Percentiles rank a stretch among this genome's conserved stretches.
phyloP scores from a whole-genome alignment of 331 rosid species.

The Stylosanthes scabra region DNA sequence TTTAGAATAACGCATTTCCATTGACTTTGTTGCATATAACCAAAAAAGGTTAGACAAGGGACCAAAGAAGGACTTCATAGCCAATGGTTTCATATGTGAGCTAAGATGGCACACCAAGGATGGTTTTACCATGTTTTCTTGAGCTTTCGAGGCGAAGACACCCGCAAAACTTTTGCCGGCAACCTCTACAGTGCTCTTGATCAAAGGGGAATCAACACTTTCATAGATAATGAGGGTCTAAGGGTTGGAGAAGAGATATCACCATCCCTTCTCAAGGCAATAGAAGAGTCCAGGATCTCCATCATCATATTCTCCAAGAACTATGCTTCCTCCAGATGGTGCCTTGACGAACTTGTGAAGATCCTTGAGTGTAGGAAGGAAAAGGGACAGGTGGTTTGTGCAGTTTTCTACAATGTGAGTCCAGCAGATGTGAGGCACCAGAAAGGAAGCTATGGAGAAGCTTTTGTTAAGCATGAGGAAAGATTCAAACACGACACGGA shows the following conservation, averaged over 20 bases:
- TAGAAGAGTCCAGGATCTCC: conserved; percentile 42
- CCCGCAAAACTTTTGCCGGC: conserved; percentile 36
- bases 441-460: conserved; percentile 37
- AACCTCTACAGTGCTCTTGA: conserved; percentile 42
- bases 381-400: conserved; percentile 39
- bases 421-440: conserved; percentile 39
- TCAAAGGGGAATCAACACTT: conserved; percentile 43
- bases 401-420: conserved; percentile 33
- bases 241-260: conserved; percentile 40
- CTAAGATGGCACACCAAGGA: conserved; percentile 21
- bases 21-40: background rate
- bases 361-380: conserved; percentile 39
- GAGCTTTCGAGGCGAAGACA: conserved; percentile 39
- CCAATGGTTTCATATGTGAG: conserved; percentile 1
- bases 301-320: conserved; percentile 39
- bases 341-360: conserved; percentile 42
- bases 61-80: conserved; percentile 3
- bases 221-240: conserved; percentile 41
- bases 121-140: conserved; percentile 42
- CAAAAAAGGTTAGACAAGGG: background rate
- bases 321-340: conserved; percentile 41
- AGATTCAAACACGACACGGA: conserved; percentile 31
- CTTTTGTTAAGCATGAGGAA: conserved; percentile 37
- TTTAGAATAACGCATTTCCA: background rate
- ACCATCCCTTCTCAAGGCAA: conserved; percentile 41